A percentile compares a stretch with the other conserved stretches of the same genome.
phyloP scores from a whole-genome alignment of 108 stramenopile species.

The Mediolabrus comicus region DNA sequence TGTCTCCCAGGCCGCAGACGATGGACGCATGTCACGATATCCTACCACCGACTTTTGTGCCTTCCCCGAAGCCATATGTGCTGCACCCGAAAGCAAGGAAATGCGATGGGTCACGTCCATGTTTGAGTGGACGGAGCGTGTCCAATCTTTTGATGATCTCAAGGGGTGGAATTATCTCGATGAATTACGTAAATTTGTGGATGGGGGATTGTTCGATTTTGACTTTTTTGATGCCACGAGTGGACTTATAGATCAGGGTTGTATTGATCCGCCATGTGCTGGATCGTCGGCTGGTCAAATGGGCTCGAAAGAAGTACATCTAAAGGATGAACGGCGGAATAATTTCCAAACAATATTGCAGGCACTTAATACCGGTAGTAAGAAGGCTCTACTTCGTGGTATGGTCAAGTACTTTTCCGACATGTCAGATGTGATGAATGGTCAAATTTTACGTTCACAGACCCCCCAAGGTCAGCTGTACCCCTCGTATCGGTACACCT shows the following conservation, averaged over 20 bases:
- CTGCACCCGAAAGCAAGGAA: constrained; percentile 11
- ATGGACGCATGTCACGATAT: constrained; percentile 31
- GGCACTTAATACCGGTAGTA: constrained; percentile 36
- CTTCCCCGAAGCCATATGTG: constrained; percentile 23
- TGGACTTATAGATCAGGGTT: constrained; percentile 31
- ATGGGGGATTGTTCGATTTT: constrained; percentile 29
- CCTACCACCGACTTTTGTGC: constrained; percentile 9
- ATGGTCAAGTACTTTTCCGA: constrained; percentile 22
- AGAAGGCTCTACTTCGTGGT: constrained; percentile 31
- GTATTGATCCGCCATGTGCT: constrained; percentile 33
- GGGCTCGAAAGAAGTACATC: constrained; percentile 8
- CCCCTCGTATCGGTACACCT: constrained; percentile 36
- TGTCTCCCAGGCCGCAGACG: constrained; percentile 30
- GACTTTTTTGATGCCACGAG: constrained; percentile 20
- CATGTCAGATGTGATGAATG: constrained; percentile 8
- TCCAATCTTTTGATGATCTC: constrained; percentile 39
- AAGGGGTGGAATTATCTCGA: constrained; percentile 30
- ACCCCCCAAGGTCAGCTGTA: constrained; percentile 41
- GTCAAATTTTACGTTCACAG: constrained; percentile 21
- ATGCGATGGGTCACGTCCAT: constrained; percentile 28
- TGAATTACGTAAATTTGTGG: constrained; percentile 37
- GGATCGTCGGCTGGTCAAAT: constrained; percentile 12
- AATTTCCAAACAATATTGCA: constrained; percentile 28
- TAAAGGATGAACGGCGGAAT: constrained; percentile 12
- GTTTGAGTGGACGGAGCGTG: constrained; percentile 45